Evolutionary conservation across 2,329 filamentous ascomycete species (phyloP).

Genomic region (Clathrospora elynae): DNA sequence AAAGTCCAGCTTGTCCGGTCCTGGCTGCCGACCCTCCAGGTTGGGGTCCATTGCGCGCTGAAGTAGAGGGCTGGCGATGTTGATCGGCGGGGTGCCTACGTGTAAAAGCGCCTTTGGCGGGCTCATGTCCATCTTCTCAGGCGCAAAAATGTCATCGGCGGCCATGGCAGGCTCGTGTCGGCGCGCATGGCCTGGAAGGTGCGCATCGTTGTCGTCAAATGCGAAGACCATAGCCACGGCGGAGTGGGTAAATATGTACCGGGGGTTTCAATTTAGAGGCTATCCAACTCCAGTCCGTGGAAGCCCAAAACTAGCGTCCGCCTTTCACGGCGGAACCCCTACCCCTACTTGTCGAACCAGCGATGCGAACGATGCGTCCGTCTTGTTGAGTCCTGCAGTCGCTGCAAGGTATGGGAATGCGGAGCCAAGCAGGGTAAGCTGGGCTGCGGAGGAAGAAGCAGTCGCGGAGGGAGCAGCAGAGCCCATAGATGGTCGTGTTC

Average conservation of each 20-base stretch:
- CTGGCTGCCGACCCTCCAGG: constrained; percentile 30
- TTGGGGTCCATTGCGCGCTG: constrained; percentile 33
- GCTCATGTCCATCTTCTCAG: constrained; percentile 36
- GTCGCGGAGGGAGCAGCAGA: constrained; percentile 47
- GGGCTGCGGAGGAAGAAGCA: constrained; percentile 36
- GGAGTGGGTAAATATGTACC: constrained; percentile 15
- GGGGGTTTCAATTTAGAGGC: constrained; percentile 13
- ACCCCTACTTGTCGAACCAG: constrained; percentile 56
- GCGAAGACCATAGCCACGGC: constrained; percentile 41
- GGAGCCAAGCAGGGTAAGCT: constrained; percentile 44
- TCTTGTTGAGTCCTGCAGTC: constrained; percentile 47
- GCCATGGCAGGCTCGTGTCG: constrained; percentile 11
- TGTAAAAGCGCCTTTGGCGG: constrained; percentile 26
- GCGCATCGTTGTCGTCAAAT: constrained; percentile 44
- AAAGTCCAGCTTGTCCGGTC: constrained; percentile 47
- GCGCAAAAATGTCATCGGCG: constrained; percentile 25
- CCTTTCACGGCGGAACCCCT: constrained; percentile 59
- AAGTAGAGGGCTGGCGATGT: constrained; percentile 41
- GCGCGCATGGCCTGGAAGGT: constrained; percentile 25
- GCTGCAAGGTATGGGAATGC: constrained; percentile 42
- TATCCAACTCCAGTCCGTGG: constrained; percentile 28
- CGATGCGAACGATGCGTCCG: constrained; percentile 55
- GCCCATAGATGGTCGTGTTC: constrained; percentile 52
- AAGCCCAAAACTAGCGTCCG: constrained; percentile 55
- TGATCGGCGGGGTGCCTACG: constrained; percentile 46